Conservation (phyloP, 257 asterid genomes). For the Salvia rosmarinus region DNA sequence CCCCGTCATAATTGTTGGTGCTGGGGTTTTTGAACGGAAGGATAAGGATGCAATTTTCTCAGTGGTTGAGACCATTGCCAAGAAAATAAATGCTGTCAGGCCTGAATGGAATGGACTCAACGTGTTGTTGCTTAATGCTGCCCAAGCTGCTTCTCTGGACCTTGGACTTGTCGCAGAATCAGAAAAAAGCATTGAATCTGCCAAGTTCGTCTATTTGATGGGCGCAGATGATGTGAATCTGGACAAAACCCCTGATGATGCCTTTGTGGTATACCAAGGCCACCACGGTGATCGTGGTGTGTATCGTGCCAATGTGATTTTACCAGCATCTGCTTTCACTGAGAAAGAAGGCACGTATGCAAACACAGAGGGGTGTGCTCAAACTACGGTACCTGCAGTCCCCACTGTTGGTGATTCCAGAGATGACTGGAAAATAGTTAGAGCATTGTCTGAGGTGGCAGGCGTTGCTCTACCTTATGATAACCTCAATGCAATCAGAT, state of each 20-base stretch:
- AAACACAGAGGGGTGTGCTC: slow-evolving; percentile 93
- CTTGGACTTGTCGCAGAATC: slow-evolving; percentile 93
- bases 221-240: slow-evolving; percentile 88
- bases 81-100: slow-evolving; percentile 62
- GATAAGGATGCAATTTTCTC: slow-evolving; percentile 86
- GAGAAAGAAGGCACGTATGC: slow-evolving; percentile 94
- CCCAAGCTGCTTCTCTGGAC: slow-evolving; percentile 98
- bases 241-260: slow-evolving; percentile 80
- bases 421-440: slow-evolving; percentile 90
- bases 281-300: slow-evolving; percentile 92
- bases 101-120: slow-evolving; percentile 94
- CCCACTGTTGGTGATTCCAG: slow-evolving; percentile 97
- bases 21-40: slow-evolving; percentile 74
- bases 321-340: slow-evolving; percentile 89
- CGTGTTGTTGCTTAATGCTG: slow-evolving; percentile 75
- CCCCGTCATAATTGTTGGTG: slow-evolving; percentile 83
- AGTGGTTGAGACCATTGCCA: slow-evolving; percentile 66
- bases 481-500: slow-evolving; percentile 59
- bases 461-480: slow-evolving; percentile 70
- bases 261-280: slow-evolving; percentile 98
- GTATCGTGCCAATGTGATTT: slow-evolving; percentile 90
- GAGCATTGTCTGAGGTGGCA: slow-evolving; percentile 87
- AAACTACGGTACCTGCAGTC: slow-evolving; percentile 85
- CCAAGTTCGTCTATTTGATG: slow-evolving; percentile 88
- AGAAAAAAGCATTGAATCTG: slow-evolving; percentile 65